phyloP scores from a whole-genome alignment of 2,329 filamentous ascomycete genomes.

The Hortaea werneckii region DNA sequence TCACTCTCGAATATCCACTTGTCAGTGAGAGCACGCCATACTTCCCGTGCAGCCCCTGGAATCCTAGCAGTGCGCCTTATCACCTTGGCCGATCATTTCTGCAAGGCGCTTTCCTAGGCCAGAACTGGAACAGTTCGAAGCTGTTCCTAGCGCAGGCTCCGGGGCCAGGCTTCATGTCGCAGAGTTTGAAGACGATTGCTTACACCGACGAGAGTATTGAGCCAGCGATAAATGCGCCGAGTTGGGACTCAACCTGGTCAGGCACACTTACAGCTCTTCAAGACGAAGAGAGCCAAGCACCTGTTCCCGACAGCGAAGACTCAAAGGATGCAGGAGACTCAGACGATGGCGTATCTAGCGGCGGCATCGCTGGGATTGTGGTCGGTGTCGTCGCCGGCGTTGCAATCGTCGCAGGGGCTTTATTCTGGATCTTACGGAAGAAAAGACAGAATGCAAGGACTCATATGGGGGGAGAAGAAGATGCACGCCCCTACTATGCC shows the following conservation, averaged over 20 bases:
- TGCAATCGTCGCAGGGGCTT: slow-evolving; percentile 2
- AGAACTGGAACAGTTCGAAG: slow-evolving; percentile 28
- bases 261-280: slow-evolving; percentile 4
- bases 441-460: too few relatives aligned
- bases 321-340: too few relatives aligned
- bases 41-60: slow-evolving; percentile 32
- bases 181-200: slow-evolving; percentile 3
- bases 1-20: slow-evolving; percentile 31
- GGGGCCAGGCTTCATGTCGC: slow-evolving; percentile 20
- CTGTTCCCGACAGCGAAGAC: too few relatives aligned
- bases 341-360: slow-evolving; percentile 13
- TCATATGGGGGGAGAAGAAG: not conserved
- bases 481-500: not conserved
- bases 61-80: slow-evolving; percentile 17
- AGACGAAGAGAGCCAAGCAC: not conserved
- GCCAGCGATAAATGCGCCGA: slow-evolving; percentile 6
- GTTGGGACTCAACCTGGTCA: slow-evolving; percentile 8
- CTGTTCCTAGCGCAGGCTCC: slow-evolving; percentile 35
- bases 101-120: slow-evolving; percentile 38
- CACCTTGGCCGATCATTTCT: slow-evolving; percentile 37
- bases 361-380: slow-evolving; percentile 27
- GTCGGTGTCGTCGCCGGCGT: slow-evolving; percentile 13
- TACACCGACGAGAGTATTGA: slow-evolving; percentile 3
- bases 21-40: slow-evolving; percentile 27
- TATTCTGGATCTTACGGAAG: too few relatives aligned